These are phyloP conservation scores for Prunus yedoensis DNA, from an alignment of 331 rosid species.

Conservation along the genomic window DNA sequence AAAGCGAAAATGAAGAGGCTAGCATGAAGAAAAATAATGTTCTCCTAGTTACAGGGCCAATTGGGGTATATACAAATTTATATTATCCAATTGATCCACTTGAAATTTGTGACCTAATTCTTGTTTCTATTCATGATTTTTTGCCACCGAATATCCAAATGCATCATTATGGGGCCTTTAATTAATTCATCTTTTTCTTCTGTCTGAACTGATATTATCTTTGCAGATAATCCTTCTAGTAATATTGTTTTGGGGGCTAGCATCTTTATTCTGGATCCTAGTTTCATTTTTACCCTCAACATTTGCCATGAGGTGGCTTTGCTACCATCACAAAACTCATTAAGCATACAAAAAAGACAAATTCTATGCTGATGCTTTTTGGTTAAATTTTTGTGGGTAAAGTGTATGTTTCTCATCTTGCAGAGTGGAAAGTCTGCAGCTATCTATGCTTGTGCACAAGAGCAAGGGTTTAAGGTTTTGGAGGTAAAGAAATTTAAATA, in stretches of 20 bases:
- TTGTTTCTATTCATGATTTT: not conserved
- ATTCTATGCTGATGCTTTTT: conserved; percentile 12
- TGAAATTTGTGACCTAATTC: not conserved
- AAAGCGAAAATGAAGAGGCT: conserved; percentile 45
- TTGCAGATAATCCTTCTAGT: not conserved
- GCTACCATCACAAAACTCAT: not conserved
- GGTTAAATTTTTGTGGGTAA: conserved; percentile 26
- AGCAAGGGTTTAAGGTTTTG: conserved; percentile 76
- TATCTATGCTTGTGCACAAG: conserved; percentile 89
- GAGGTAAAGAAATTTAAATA: conserved; percentile 57
- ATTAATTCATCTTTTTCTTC: not conserved
- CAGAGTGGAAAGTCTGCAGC: conserved; percentile 99
- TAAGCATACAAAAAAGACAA: not conserved
- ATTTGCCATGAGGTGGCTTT: not conserved
- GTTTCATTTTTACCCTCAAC: not conserved
- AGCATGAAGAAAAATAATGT: conserved; percentile 70
- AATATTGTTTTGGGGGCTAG: not conserved
- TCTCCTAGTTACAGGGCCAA: conserved; percentile 83
- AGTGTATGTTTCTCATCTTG: conserved; percentile 33
- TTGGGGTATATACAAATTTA: conserved; percentile 58
- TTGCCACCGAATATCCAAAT: not conserved
- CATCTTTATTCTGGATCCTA: not conserved
- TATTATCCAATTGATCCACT: conserved; percentile 9
- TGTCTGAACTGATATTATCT: not conserved
- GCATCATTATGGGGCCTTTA: not conserved